Evolutionary conservation across 192 early-diverging fungal genomes (phyloP), one percentile per base, ranked within the genome.

Genomic region (Mortierella alpina): DNA sequence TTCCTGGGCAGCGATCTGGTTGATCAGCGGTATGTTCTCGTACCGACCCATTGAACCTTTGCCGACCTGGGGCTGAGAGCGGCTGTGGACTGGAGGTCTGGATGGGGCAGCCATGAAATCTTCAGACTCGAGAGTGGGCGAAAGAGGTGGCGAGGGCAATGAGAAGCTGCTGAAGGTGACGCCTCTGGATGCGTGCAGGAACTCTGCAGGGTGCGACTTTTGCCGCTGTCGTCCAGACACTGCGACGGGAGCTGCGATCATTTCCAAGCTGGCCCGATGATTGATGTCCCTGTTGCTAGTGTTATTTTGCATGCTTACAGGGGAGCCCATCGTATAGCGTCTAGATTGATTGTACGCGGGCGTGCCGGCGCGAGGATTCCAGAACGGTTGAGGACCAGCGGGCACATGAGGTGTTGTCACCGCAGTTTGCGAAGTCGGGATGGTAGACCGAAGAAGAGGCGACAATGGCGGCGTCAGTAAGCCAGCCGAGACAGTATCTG

Each of bases 401-500:
- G 11, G 47, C 46, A n/a, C 42, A n/a, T 9, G 17, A 41, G 9
- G 23, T 12, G 11, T 41, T 46, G 14, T 18, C 3, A 14, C 7
- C 52, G 42, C 7, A 20, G 18, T 42, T 11, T 10, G 47, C 13
- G 60, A 5, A 4, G 11, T 12, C 0, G 47, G 12, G 39, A 47
- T 63, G 59, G 61, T 50, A 7, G 61, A 15, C 46, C 41, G 60
- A 55, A 64, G 65, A 5, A 70, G 59, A 8, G 74, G 74, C 15
- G 74, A 68, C 22, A 58, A 54, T 18, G 74, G 67, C 12, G 74
- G 54, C 0, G 61, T 70, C 41, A 70, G 60, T 13, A 64, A 55
- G 4, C 74, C 67, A 20, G 61, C 61, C 18, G 60, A 17, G 13
- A 31, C 20, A 2, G 13, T n/a, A 56, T 20, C 22, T 7, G 10